Evolutionary conservation across 2,329 filamentous ascomycete genomes (phyloP), one percentile per base, ranked within the genome.

Genomic region (Aspergillus phoenicis): DNA sequence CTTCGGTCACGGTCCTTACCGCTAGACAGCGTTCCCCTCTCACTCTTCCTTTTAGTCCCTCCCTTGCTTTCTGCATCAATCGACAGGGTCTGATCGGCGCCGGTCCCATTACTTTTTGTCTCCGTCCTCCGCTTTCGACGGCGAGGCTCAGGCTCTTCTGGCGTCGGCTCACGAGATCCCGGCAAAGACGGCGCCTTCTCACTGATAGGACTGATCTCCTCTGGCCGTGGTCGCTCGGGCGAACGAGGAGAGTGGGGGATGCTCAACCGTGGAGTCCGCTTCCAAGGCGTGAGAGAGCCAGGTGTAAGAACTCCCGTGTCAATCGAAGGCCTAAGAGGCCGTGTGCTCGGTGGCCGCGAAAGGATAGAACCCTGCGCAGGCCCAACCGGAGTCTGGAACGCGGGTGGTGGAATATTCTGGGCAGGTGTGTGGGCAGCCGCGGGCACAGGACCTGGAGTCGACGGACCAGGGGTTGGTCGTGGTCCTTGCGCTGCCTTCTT

Each of bases 131-230:
- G 63, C 56, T 68, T 69, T 24, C 62, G 62, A 20, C 64, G 65
- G 5, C 60, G 67, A 33, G 66, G 55, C 33, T 60, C 64, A 33
- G 60, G 64, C 22, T 66, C 69, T 36, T 70, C 73, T 39, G 64
- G 67, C 8, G 69, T 68, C 11, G 66, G 60, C 58, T 72, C 70
- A 53, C 70, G 66, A 17, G 67, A 69, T 43, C 71, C 71, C 55
- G 68, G 60, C 13, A 77, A 74, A 11, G 78, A 80, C n/a, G 70
- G 68, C 2, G 73, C 76, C 47, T 70, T 71, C 38, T 80, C 78
- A 52, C 78, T 81, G 58, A 81, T 79, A 0, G 79, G 79, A 64
- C 79, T 81, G 10, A 81, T 74, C 65, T 80, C 78, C 57, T 78
- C 77, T 2, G 77, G 73, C 5, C 73, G 70, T 49, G 79, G 79